Conservation (phyloP, 1,284 basidiomycete genomes). For the Naganishia sp. region DNA sequence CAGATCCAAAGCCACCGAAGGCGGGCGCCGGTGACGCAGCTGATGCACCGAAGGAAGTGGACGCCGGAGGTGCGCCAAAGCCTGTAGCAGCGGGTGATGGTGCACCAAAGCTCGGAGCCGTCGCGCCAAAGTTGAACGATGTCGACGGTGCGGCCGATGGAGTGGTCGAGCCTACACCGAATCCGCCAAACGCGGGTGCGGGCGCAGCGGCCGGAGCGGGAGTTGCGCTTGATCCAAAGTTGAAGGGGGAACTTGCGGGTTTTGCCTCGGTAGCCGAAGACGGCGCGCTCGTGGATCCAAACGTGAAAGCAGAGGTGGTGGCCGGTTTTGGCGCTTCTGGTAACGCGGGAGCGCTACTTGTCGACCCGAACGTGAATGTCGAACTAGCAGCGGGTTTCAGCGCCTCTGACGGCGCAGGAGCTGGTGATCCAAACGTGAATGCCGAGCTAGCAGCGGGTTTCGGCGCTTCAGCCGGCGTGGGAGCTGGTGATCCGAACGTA, state of each 20-base stretch:
- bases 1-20: slow-evolving; percentile 20
- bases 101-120: slow-evolving; percentile 14
- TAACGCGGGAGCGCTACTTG: background rate
- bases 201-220: background rate
- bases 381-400: slow-evolving; percentile 8
- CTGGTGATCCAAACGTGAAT: background rate
- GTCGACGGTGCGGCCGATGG: slow-evolving; percentile 3
- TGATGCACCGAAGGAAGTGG: slow-evolving; percentile 8
- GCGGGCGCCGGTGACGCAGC: slow-evolving; percentile 3
- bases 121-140: slow-evolving; percentile 17
- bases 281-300: slow-evolving; percentile 1
- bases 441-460: background rate
- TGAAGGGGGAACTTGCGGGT: slow-evolving; percentile 4
- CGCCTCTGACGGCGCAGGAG: slow-evolving; percentile 9
- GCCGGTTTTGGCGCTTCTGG: slow-evolving; percentile 13
- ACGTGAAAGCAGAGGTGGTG: slow-evolving; percentile 5
- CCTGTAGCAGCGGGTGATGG: background rate
- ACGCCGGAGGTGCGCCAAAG: slow-evolving; percentile 12
- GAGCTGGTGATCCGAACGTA: background rate
- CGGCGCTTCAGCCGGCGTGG: slow-evolving; percentile 13
- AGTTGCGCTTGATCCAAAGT: slow-evolving; percentile 5
- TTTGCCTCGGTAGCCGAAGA: background rate
- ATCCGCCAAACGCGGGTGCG: slow-evolving; percentile 5
- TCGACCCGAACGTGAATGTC: slow-evolving; percentile 10
- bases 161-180: background rate